Conservation (phyloP, 164 flowering plant genomes). For the Warburgia ugandensis region DNA sequence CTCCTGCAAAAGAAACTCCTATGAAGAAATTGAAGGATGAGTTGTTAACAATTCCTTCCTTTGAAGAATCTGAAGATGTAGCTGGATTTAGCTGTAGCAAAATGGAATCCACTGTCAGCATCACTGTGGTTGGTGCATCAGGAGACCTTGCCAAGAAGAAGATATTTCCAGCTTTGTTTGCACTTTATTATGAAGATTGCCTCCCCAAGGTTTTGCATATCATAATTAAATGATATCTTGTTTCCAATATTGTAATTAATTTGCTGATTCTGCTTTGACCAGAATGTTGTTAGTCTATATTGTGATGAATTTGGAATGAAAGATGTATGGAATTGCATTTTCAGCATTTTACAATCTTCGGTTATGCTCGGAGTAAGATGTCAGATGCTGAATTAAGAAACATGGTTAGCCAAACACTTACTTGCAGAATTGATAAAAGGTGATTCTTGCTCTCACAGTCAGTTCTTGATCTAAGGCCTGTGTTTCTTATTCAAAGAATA, state of each 20-base stretch:
- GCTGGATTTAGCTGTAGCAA: conserved; percentile 24
- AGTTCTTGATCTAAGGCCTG: too few relatives aligned
- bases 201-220: conserved; percentile 52
- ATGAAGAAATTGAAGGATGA: conserved; percentile 30
- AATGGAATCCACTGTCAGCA: conserved; percentile 43
- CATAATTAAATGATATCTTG: background rate
- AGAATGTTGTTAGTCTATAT: too few relatives aligned
- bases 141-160: conserved; percentile 90
- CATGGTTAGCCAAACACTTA: conserved; percentile 60
- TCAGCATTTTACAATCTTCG: conserved; percentile 70
- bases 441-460: too few relatives aligned
- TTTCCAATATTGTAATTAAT: background rate
- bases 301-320: too few relatives aligned
- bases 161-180: conserved; percentile 91
- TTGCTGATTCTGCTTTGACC: conserved; percentile 13
- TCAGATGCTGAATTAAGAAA: conserved; percentile 59
- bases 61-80: conserved; percentile 23
- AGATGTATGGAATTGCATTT: too few relatives aligned
- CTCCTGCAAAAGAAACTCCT: conserved; percentile 29
- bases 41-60: conserved; percentile 24
- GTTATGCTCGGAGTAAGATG: conserved; percentile 70
- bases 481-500: too few relatives aligned
- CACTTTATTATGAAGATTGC: conserved; percentile 68
- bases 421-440: conserved; percentile 78
- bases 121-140: conserved; percentile 86